Evolutionary conservation across 768 basidiomycete species (phyloP).

Genomic region (Russula ochroleuca): DNA sequence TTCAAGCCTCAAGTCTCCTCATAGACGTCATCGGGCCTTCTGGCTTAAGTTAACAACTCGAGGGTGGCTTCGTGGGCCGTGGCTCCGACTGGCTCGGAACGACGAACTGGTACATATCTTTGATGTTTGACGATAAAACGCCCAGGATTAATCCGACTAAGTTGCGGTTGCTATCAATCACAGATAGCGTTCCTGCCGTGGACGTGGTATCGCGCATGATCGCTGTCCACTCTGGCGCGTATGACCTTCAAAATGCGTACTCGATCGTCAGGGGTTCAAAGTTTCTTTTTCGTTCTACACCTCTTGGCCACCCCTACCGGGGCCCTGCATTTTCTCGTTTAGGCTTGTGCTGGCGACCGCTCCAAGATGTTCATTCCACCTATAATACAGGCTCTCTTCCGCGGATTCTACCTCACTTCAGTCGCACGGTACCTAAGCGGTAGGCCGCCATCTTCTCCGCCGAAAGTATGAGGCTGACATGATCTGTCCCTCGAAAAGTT

Average conservation of each 20-base stretch:
- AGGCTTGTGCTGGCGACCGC: background rate
- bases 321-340: background rate
- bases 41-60: too few relatives aligned
- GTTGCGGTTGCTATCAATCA: background rate
- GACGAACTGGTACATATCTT: too few relatives aligned
- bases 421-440: conserved; percentile 5
- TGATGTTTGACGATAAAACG: background rate
- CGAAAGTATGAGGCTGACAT: background rate
- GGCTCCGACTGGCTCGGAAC: too few relatives aligned
- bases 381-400: background rate
- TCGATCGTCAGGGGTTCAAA: background rate
- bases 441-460: background rate
- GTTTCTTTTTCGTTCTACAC: background rate
- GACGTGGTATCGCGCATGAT: background rate
- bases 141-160: background rate
- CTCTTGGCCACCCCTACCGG: background rate
- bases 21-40: too few relatives aligned
- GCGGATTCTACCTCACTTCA: background rate
- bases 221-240: too few relatives aligned
- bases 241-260: background rate
- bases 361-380: too few relatives aligned
- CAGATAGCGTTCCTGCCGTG: background rate
- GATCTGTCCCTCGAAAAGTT: conserved; percentile 26
- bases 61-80: too few relatives aligned
- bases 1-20: too few relatives aligned